A percentile compares a stretch with the other conserved stretches of the same genome.
phyloP scores from a whole-genome alignment of 1,284 basidiomycete species.

The Xanthoconium separans region DNA sequence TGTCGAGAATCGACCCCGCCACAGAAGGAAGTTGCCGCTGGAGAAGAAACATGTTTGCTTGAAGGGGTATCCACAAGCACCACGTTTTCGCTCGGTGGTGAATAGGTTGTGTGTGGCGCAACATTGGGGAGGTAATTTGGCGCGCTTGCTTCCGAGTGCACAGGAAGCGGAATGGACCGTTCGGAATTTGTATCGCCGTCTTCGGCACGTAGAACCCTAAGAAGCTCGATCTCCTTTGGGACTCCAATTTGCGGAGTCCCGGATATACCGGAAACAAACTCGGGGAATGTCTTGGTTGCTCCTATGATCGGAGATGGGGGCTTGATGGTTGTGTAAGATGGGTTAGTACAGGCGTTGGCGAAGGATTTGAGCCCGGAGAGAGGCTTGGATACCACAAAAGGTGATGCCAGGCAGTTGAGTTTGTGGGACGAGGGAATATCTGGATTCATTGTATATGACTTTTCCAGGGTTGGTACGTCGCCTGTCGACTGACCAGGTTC shows the following conservation, averaged over 20 bases:
- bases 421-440: conserved; percentile 1
- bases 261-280: background rate
- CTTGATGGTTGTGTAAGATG: background rate
- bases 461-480: background rate
- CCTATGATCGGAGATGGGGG: conserved; percentile 5
- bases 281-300: background rate
- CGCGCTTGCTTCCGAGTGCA: background rate
- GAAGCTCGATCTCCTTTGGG: conserved; percentile 4
- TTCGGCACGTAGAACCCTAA: conserved; percentile 4
- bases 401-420: conserved; percentile 14
- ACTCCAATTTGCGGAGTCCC: background rate
- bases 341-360: background rate
- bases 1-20: conserved; percentile 8
- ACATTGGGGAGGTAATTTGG: conserved; percentile 4
- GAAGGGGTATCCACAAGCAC: conserved; percentile 4
- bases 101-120: conserved; percentile 2
- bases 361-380: background rate
- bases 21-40: background rate
- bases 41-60: conserved; percentile 1
- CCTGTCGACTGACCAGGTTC: conserved; percentile 1
- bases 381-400: conserved; percentile 11
- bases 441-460: background rate
- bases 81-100: conserved; percentile 6
- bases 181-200: conserved; percentile 4
- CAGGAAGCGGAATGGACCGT: background rate